Percentiles rank a stretch among this genome's conserved stretches.
Conservation (phyloP, 139 green algal species). For the Pleodorina starrii region DNA sequence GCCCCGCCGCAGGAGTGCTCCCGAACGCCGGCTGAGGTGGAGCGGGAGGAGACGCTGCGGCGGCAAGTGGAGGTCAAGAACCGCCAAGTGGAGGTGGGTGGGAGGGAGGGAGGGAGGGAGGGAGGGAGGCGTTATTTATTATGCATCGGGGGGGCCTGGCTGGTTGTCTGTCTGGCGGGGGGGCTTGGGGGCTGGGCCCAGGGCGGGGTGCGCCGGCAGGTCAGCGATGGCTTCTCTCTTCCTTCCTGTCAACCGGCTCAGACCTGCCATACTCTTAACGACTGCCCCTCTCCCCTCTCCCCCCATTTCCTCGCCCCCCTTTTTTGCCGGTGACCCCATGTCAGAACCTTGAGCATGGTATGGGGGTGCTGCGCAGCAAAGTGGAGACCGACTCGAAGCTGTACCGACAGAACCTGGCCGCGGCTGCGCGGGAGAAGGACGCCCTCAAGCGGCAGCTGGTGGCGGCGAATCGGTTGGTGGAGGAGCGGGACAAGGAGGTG, state of each 20-base stretch:
- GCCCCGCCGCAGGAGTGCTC: constrained; percentile 49
- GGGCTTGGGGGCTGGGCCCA: too few species aligned
- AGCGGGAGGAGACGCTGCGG: constrained; percentile 49
- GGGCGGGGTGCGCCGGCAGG: too few species aligned
- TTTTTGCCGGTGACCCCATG: too few species aligned
- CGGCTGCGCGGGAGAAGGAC: constrained; percentile 42
- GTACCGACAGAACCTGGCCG: constrained; percentile 37
- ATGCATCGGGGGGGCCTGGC: too few species aligned
- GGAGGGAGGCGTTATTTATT: too few species aligned
- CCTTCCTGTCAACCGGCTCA: too few species aligned
- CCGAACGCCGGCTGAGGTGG: constrained; percentile 48
- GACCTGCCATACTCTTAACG: too few species aligned
- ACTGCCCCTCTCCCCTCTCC: not conserved
- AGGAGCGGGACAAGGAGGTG: constrained; percentile 43
- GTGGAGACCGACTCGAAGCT: constrained; percentile 38
- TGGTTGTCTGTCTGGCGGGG: too few species aligned
- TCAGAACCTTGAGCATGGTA: constrained; percentile 39
- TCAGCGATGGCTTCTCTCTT: too few species aligned
- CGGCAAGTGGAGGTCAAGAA: constrained; percentile 42
- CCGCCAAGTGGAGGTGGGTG: constrained; percentile 34
- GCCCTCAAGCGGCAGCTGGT: constrained; percentile 49
- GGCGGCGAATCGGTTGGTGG: not conserved
- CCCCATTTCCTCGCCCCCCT: too few species aligned
- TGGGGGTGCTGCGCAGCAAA: constrained; percentile 35
- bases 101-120: too few species aligned